phyloP scores from a whole-genome alignment of 305 asterid genomes.

The Rubia balearica region DNA sequence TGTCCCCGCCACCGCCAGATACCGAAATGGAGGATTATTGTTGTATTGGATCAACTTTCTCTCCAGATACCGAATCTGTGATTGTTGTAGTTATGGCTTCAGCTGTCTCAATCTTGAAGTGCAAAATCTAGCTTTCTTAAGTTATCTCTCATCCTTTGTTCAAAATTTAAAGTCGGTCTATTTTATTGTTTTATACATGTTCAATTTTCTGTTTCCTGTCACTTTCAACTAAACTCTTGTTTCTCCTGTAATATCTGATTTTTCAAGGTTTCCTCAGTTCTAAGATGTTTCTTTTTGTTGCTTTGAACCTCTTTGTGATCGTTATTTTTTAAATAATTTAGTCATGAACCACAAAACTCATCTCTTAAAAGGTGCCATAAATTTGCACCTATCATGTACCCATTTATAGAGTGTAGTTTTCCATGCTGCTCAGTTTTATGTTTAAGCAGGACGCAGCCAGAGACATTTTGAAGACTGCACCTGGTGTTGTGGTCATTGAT shows the following conservation, averaged over 20 bases:
- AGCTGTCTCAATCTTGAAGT: not conserved
- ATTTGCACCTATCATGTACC: not conserved
- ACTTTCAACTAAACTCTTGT: not conserved
- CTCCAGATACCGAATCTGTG: too few relatives aligned
- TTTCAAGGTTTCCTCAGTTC: not conserved
- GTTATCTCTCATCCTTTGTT: not conserved
- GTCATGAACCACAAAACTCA: not conserved
- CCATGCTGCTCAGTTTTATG: conserved; percentile 1
- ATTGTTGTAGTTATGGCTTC: not conserved
- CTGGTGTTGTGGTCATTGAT: conserved; percentile 74
- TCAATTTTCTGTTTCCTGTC: not conserved
- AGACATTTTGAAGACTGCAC: conserved; percentile 71
- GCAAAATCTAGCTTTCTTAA: not conserved
- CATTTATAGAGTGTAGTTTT: too few relatives aligned
- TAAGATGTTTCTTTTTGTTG: too few relatives aligned
- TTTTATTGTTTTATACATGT: not conserved
- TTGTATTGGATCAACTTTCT: too few relatives aligned
- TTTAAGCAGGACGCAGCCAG: conserved; percentile 49
- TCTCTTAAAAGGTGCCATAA: not conserved
- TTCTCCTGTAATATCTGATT: not conserved
- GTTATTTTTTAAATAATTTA: too few relatives aligned
- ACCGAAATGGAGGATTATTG: too few relatives aligned
- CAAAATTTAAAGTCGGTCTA: not conserved
- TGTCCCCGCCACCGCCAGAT: too few relatives aligned
- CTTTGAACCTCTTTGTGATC: too few relatives aligned